A percentile compares a stretch with the other conserved stretches of the same genome.
These are phyloP conservation scores for Maudiozyma barnettii DNA, from an alignment of 805 yeast genomes.

Conservation along the genomic window DNA sequence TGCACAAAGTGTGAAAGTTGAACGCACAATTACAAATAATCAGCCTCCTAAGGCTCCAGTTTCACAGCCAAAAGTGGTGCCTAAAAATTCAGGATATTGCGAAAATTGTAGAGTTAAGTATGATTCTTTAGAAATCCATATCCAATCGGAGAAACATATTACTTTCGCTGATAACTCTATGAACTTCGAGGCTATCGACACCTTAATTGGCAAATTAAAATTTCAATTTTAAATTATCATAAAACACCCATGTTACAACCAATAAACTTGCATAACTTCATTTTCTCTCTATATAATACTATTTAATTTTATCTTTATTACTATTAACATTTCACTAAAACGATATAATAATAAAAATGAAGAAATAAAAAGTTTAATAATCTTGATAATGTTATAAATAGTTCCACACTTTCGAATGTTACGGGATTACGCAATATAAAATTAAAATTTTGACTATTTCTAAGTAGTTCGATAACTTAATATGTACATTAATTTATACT, in stretches of 20 bases:
- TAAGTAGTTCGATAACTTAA: no score
- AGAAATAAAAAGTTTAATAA: no score
- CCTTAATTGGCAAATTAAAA: conserved; percentile 41
- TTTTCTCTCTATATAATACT: neutral
- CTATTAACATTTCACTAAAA: no score
- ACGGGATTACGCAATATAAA: no score
- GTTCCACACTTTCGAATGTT: no score
- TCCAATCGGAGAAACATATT: conserved; percentile 57
- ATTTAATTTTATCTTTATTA: neutral
- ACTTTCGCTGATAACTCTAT: conserved; percentile 63
- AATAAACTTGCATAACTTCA: neutral
- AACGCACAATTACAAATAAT: neutral
- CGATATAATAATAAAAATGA: no score
- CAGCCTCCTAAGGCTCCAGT: neutral
- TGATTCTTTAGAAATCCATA: conserved; percentile 71
- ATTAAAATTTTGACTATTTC: no score
- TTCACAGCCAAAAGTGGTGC: conserved; percentile 6
- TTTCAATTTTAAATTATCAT: conserved; percentile 17
- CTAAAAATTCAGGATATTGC: conserved; percentile 63
- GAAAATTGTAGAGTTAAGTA: conserved; percentile 86
- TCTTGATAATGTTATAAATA: no score
- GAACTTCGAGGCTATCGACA: conserved; percentile 72
- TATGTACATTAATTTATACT: no score
- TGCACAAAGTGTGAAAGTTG: neutral
- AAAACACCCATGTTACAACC: neutral